These are phyloP conservation scores for Chlamydomonas urium DNA, from an alignment of 139 green algal genomes.

Conservation along the genomic window DNA sequence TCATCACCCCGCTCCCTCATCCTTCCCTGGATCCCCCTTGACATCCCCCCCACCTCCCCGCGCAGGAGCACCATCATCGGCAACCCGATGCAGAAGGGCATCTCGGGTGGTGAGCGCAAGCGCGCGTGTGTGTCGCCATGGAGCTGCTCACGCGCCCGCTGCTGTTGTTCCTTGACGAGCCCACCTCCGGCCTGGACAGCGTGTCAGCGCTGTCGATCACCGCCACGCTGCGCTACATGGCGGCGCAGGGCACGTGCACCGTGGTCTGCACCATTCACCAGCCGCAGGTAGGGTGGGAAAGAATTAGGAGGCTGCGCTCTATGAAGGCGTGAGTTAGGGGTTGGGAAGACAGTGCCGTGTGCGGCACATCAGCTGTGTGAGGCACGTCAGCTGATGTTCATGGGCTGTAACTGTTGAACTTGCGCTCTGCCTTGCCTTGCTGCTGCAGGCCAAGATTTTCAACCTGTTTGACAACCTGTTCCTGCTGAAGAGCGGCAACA, in stretches of 20 bases:
- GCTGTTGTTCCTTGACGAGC: constrained; percentile 69
- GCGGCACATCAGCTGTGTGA: too few species aligned
- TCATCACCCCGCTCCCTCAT: not conserved
- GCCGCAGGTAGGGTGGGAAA: too few species aligned
- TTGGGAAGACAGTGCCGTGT: too few species aligned
- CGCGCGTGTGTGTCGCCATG: constrained; percentile 52
- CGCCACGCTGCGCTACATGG: constrained; percentile 40
- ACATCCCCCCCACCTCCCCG: constrained; percentile 48
- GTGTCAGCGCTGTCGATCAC: constrained; percentile 40
- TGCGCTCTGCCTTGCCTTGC: too few species aligned
- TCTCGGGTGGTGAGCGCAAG: constrained; percentile 61
- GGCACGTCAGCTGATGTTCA: too few species aligned
- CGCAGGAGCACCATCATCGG: constrained; percentile 41
- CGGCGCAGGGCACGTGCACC: constrained; percentile 35
- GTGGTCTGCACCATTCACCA: constrained; percentile 80
- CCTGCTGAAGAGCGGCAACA: constrained; percentile 1
- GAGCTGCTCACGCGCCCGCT: constrained; percentile 48
- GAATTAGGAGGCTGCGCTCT: too few species aligned
- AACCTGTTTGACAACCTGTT: constrained; percentile 63
- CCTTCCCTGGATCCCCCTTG: constrained; percentile 34
- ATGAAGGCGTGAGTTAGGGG: too few species aligned
- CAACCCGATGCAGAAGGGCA: constrained; percentile 45
- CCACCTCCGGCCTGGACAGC: constrained; percentile 12
- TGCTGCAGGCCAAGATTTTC: constrained; percentile 66
- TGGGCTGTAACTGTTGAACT: too few species aligned